Conservation (phyloP, 108 stramenopile species). For the Bacterosira constricta region DNA sequence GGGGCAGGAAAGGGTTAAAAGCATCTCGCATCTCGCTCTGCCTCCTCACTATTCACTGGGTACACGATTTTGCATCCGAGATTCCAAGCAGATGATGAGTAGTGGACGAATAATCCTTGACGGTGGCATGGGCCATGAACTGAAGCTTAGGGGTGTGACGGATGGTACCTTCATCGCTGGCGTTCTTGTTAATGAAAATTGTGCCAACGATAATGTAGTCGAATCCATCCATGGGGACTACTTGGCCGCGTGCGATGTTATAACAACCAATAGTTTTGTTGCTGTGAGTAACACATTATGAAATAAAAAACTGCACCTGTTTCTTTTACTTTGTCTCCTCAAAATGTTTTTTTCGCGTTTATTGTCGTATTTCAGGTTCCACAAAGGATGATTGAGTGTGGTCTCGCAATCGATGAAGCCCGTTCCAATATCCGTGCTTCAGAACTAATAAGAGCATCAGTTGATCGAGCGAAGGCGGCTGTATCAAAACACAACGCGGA, state of each 20-base stretch:
- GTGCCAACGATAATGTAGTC: conserved; percentile 8
- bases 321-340: neutral
- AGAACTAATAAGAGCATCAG: conserved; percentile 36
- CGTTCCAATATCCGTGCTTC: conserved; percentile 9
- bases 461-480: conserved; percentile 41
- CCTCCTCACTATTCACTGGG: too few species aligned
- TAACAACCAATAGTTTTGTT: conserved; percentile 57
- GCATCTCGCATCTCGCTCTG: too few species aligned
- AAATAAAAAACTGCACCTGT: neutral
- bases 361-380: conserved; percentile 13
- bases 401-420: conserved; percentile 19
- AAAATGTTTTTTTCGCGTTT: neutral
- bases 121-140: conserved; percentile 52
- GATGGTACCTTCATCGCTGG: conserved; percentile 48
- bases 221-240: conserved; percentile 43
- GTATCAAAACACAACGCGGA: conserved; percentile 8
- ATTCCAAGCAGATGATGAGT: neutral
- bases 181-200: conserved; percentile 45
- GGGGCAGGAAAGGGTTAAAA: too few species aligned
- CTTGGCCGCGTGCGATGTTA: conserved; percentile 39
- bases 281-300: conserved; percentile 11
- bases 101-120: conserved; percentile 15
- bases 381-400: conserved; percentile 39
- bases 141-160: conserved; percentile 37
- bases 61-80: neutral